Conservation (phyloP, 2,329 filamentous ascomycete genomes). For the Penicillium digitatum region DNA sequence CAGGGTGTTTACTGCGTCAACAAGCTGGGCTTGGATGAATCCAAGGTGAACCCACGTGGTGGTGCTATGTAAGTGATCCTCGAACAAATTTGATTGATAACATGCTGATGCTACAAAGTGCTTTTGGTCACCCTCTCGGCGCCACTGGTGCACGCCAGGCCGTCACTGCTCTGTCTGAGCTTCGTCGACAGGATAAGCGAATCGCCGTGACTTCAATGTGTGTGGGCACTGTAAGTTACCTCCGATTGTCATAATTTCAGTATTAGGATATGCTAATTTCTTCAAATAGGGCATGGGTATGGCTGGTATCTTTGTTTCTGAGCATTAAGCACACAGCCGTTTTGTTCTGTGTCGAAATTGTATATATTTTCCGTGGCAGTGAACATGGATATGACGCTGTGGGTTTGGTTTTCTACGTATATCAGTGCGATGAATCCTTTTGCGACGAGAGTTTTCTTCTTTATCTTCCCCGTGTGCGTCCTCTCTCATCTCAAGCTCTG, state of each 20-base stretch:
- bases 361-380: background rate
- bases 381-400: background rate
- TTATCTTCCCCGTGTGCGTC: background rate
- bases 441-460: background rate
- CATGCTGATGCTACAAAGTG: slow-evolving; percentile 38
- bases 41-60: slow-evolving; percentile 92
- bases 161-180: slow-evolving; percentile 79
- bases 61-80: slow-evolving; percentile 63
- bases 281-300: slow-evolving; percentile 59
- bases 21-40: slow-evolving; percentile 70
- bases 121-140: slow-evolving; percentile 87
- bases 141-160: slow-evolving; percentile 90
- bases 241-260: background rate
- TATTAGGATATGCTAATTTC: slow-evolving; percentile 2
- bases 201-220: slow-evolving; percentile 91
- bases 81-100: background rate
- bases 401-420: too few relatives aligned
- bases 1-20: slow-evolving; percentile 88
- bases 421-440: background rate
- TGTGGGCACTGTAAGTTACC: slow-evolving; percentile 70
- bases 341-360: background rate
- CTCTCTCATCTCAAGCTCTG: background rate
- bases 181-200: slow-evolving; percentile 73
- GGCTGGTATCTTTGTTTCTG: slow-evolving; percentile 89
- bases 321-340: slow-evolving; percentile 52